Conservation (phyloP, 1,139 yeast genomes). For the Geotrichum candidum region DNA sequence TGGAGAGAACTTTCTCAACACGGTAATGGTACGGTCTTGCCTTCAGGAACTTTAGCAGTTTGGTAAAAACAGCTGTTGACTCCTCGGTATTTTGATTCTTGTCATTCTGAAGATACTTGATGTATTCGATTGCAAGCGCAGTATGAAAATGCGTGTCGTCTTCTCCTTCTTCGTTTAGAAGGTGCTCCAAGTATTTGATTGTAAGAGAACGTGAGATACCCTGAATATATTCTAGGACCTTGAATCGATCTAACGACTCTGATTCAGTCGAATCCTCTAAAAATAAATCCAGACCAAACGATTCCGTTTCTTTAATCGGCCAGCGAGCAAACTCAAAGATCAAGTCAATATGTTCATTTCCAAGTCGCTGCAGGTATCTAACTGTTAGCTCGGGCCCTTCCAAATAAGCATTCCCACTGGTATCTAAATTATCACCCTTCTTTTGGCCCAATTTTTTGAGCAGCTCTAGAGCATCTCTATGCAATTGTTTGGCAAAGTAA, state of each 20-base stretch:
- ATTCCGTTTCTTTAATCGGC: slow-evolving; percentile 44
- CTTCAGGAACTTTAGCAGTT: slow-evolving; percentile 29
- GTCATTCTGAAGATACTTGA: slow-evolving; percentile 34
- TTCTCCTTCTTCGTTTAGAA: slow-evolving; percentile 43
- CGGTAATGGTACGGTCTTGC: slow-evolving; percentile 31
- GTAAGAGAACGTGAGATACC: slow-evolving; percentile 36
- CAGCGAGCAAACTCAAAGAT: slow-evolving; percentile 56
- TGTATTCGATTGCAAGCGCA: slow-evolving; percentile 51
- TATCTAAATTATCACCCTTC: slow-evolving; percentile 12
- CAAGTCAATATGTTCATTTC: slow-evolving; percentile 46
- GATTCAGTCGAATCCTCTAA: slow-evolving; percentile 62
- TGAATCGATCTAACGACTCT: slow-evolving; percentile 49
- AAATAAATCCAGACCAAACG: slow-evolving; percentile 50
- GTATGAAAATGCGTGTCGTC: slow-evolving; percentile 46
- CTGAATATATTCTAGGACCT: slow-evolving; percentile 47
- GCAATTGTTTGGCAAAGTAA: slow-evolving; percentile 58
- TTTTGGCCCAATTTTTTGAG: slow-evolving; percentile 36
- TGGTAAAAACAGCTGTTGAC: slow-evolving; percentile 19
- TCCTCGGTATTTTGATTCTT: neutral
- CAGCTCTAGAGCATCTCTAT: slow-evolving; percentile 64
- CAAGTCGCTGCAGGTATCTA: slow-evolving; percentile 59
- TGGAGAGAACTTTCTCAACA: slow-evolving; percentile 32
- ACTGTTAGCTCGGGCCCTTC: slow-evolving; percentile 49
- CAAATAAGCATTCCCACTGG: slow-evolving; percentile 8
- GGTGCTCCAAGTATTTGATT: slow-evolving; percentile 56